Evolutionary conservation across 805 yeast genomes (phyloP), one percentile per base, ranked within the genome.

Genomic region (Kockiozyma suomiensis): DNA sequence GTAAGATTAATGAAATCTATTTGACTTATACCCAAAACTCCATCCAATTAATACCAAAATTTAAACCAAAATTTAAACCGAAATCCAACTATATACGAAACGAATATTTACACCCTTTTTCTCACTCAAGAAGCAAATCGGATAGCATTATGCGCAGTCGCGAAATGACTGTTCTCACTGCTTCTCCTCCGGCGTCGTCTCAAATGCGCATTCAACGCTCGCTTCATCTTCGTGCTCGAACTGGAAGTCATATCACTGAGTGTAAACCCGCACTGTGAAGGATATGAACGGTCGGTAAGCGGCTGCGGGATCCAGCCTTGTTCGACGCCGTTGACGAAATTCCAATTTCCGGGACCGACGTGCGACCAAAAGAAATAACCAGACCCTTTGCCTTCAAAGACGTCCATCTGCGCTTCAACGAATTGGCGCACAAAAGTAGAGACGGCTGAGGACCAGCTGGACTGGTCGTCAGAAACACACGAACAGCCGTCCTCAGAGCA

Each of bases 331-430:
- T 78, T 78, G 68, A 80, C 78, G 76, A 88, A 80, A 75, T 89
- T 96, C 97, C 97, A 91, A 71, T 89, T 97, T 53, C 87, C 74
- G 21, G 88, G 78, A 28, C 96, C 88, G 78, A 90, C 90, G 85
- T 89, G 90, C 71, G 87, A 83, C 97, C 97, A 91, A 79, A 88
- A 87, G 62, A 90, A 82, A 96, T 97, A 91, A 26, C 97, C 97
- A 40, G 80, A 80, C 59, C 83, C 50, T 43, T 75, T 75, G 67
- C 81, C 81, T 68, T 85, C 88, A 68, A 78, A 86, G 1, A 96
- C 89, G 72, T 91, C 97, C 71, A 92, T 77, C 79, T 91, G 97
- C 48, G 97, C 96, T 76, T 91, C 97, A 51, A 91, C 79, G 71
- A 78, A 90, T 67, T 76, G 79, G 73, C 97, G 84, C 50, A 86